Evolutionary conservation across 2,329 filamentous ascomycete genomes (phyloP).

Genomic region (Calonectria naviculata): DNA sequence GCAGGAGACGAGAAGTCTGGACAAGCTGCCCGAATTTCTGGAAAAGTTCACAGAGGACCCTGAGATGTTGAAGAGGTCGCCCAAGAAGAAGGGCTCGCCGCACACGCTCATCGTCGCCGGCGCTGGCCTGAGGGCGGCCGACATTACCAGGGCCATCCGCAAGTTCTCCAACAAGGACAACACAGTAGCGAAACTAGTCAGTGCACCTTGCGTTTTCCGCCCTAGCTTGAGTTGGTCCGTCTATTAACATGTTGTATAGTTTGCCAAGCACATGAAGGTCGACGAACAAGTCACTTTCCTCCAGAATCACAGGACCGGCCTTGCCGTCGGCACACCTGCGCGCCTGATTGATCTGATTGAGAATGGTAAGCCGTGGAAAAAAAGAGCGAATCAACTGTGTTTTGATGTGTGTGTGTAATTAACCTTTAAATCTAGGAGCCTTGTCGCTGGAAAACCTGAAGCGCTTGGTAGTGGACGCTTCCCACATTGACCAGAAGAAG

Average conservation of each 20-base stretch:
- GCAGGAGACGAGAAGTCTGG: slow-evolving; percentile 72
- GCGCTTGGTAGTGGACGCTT: slow-evolving; percentile 88
- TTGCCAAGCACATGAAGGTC: slow-evolving; percentile 98
- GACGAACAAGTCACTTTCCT: slow-evolving; percentile 85
- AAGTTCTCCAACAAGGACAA: slow-evolving; percentile 83
- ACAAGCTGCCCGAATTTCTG: slow-evolving; percentile 83
- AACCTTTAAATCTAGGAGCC: slow-evolving; percentile 58
- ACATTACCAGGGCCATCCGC: slow-evolving; percentile 81
- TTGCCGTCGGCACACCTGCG: slow-evolving; percentile 91
- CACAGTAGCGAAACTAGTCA: slow-evolving; percentile 82
- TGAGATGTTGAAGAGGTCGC: slow-evolving; percentile 70
- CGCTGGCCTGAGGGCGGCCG: slow-evolving; percentile 86
- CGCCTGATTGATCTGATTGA: slow-evolving; percentile 86
- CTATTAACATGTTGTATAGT: slow-evolving; percentile 54
- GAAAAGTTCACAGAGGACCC: slow-evolving; percentile 72
- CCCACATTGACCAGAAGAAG: slow-evolving; percentile 95
- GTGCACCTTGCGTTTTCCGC: slow-evolving; percentile 19
- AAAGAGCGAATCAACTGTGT: no score
- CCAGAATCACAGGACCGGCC: slow-evolving; percentile 76
- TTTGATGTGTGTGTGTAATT: neutral
- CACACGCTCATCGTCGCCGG: slow-evolving; percentile 92
- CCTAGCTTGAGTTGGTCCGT: neutral
- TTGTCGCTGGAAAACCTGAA: slow-evolving; percentile 78
- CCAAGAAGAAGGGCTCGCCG: slow-evolving; percentile 76
- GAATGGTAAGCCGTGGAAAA: slow-evolving; percentile 65